phyloP scores from a whole-genome alignment of 306 rosid species.

The Potentilla sterilis region DNA sequence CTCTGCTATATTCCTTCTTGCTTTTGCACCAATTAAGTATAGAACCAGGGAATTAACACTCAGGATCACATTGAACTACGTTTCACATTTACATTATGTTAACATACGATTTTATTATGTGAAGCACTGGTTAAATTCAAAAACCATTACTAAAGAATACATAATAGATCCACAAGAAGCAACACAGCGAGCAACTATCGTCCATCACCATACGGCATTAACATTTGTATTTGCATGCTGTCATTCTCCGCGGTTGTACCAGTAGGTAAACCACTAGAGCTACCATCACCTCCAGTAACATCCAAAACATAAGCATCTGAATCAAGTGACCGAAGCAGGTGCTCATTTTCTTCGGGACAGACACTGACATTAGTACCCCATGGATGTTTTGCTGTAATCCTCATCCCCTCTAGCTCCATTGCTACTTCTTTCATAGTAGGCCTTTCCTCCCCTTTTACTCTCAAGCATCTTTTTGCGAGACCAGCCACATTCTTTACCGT shows the following conservation, averaged over 20 bases:
- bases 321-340: neutral
- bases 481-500: neutral
- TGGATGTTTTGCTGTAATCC: neutral
- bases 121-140: neutral
- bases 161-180: neutral
- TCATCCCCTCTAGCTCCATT: slow-evolving; percentile 20
- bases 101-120: neutral
- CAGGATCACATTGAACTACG: neutral
- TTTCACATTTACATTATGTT: neutral
- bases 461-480: slow-evolving; percentile 10
- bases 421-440: slow-evolving; percentile 12
- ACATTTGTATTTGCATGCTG: neutral
- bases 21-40: neutral
- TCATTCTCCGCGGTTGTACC: neutral
- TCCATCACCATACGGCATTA: neutral
- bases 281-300: neutral
- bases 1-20: neutral
- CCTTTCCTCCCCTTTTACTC: slow-evolving; percentile 15
- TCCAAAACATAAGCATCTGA: neutral
- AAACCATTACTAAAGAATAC: neutral
- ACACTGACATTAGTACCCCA: neutral
- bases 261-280: neutral
- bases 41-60: neutral
- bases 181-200: neutral
- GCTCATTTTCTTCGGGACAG: neutral